phyloP scores from a whole-genome alignment of 441 rosid genomes.

The Gossypium davidsonii region DNA sequence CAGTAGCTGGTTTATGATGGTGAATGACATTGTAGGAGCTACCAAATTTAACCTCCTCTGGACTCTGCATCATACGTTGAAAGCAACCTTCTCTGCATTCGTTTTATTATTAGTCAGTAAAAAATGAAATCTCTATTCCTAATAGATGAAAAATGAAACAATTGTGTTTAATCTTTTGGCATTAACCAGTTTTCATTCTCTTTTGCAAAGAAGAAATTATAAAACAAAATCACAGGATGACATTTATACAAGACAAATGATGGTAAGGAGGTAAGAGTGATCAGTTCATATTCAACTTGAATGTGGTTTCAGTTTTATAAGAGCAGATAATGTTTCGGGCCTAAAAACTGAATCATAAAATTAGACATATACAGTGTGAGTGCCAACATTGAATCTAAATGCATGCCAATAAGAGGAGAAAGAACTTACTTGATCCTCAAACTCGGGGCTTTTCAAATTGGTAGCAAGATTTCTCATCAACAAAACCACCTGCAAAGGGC shows the following conservation, averaged over 20 bases:
- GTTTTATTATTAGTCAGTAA: background rate
- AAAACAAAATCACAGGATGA: background rate
- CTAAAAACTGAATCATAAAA: background rate
- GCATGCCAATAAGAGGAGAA: background rate
- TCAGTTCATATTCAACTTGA: background rate
- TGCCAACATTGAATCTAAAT: background rate
- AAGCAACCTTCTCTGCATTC: slow-evolving; percentile 48
- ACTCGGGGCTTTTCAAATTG: slow-evolving; percentile 77
- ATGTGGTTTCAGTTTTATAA: background rate
- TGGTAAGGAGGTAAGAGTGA: background rate
- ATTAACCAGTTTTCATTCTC: background rate
- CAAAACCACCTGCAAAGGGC: slow-evolving; percentile 50
- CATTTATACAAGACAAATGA: background rate
- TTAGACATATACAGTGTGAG: background rate
- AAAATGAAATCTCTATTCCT: background rate
- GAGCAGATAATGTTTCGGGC: background rate
- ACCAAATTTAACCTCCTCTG: slow-evolving; percentile 18
- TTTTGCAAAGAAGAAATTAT: background rate
- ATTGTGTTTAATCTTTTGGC: background rate
- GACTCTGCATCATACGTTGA: slow-evolving; percentile 27
- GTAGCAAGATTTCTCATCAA: slow-evolving; percentile 85
- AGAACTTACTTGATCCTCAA: slow-evolving; percentile 72
- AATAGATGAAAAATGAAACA: background rate
- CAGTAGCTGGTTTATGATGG: slow-evolving; percentile 16
- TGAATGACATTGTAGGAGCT: background rate